Conservation (phyloP, 1,139 yeast genomes). For the Blastobotrys illinoisensis region DNA sequence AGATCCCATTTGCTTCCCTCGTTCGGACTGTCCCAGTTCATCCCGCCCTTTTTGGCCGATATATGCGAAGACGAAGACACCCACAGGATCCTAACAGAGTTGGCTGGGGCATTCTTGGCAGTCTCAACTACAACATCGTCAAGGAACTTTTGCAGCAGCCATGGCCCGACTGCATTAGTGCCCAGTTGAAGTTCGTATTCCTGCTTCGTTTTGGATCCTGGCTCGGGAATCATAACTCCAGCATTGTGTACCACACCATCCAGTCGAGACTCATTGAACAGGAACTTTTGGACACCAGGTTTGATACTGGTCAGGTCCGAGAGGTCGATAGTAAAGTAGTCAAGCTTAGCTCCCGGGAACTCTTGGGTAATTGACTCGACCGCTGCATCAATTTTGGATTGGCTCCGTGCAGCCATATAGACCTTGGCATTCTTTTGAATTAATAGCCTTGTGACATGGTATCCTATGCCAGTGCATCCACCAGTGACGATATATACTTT, state of each 20-base stretch:
- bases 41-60: slow-evolving; percentile 32
- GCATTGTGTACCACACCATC: slow-evolving; percentile 29
- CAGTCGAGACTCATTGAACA: slow-evolving; percentile 26
- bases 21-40: slow-evolving; percentile 39
- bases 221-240: slow-evolving; percentile 21
- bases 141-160: slow-evolving; percentile 42
- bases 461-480: slow-evolving; percentile 29
- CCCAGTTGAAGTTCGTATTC: slow-evolving; percentile 50
- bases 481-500: slow-evolving; percentile 33
- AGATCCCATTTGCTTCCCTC: slow-evolving; percentile 10
- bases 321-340: slow-evolving; percentile 35
- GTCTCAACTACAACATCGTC: slow-evolving; percentile 40
- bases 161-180: slow-evolving; percentile 48
- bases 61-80: slow-evolving; percentile 31
- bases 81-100: slow-evolving; percentile 40
- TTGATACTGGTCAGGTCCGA: slow-evolving; percentile 44
- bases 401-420: no score
- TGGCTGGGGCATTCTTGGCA: slow-evolving; percentile 19
- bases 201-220: slow-evolving; percentile 35
- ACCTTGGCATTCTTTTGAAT: slow-evolving; percentile 25
- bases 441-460: slow-evolving; percentile 20
- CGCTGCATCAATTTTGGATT: slow-evolving; percentile 35
- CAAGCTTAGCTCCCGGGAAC: slow-evolving; percentile 25
- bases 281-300: slow-evolving; percentile 37
- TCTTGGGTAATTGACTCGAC: slow-evolving; percentile 31